Evolutionary conservation across 2,329 filamentous ascomycete species (phyloP), one percentile per base, ranked within the genome.

Genomic region (Trichoderma aggressivum): DNA sequence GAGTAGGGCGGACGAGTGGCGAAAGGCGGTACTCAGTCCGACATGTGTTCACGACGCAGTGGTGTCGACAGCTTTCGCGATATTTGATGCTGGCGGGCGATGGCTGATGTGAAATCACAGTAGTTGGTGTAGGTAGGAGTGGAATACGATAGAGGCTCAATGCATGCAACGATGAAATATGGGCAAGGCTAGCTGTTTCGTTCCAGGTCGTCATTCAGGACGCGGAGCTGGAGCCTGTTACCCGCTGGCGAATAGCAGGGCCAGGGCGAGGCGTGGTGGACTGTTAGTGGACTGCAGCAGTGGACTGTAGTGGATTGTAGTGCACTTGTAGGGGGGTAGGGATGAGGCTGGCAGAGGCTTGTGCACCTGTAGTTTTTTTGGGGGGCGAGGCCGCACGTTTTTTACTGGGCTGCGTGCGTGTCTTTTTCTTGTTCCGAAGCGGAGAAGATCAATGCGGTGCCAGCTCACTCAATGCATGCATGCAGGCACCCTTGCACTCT

Each of bases 141-240:
- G 61, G 47, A 43, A 28, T 24, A 65, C n/a, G 18, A 21, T 24
- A 21, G 43, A 55, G 62, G 43, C n/a, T n/a, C n/a, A n/a, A n/a
- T 63, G 47, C n/a, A 65, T 34, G 61, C 39, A 64, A 64, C 61
- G 61, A 64, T 56, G 63, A 28, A 66, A 66, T 56, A 21, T 56
- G 18, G 39, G 26, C 68, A 58, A 70, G 68, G 68, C 68, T 39
- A 32, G 67, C 67, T 63, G 68, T 30, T 70, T 63, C 43, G 62
- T 55, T 66, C 26, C 5, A 36, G 34, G 34, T 36, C 59, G 60
- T 64, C 60, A 70, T 39, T n/a, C 53, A 21, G 62, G 14, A 24
- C 43, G 70, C 58, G 55, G 70, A 71, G 70, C 70, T 67, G 63
- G 70, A 21, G 69, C 53, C 62, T 6, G 53, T 34, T 24, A 36